phyloP scores from a whole-genome alignment of 352 stramenopile genomes.

The Phytopythium montanum region DNA sequence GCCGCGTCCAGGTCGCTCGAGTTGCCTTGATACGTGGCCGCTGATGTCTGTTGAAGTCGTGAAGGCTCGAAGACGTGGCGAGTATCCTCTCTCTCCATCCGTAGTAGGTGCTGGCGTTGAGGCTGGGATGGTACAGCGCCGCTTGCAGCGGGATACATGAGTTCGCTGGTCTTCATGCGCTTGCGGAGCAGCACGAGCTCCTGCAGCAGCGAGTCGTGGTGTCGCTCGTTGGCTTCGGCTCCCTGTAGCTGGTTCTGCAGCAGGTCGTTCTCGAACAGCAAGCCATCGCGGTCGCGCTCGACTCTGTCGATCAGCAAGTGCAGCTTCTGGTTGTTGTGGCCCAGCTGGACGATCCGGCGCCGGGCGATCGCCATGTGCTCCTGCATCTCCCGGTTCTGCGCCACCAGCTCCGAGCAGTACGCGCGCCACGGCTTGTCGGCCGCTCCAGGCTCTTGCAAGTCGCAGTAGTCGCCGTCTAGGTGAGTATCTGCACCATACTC shows the following conservation, averaged over 20 bases:
- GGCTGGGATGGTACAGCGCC: background rate
- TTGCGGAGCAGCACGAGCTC: slow-evolving; percentile 50
- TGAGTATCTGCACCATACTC: background rate
- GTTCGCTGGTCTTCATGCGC: slow-evolving; percentile 31
- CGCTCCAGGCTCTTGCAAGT: background rate
- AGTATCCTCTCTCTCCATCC: background rate
- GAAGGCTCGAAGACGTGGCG: background rate
- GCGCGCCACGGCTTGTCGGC: slow-evolving; percentile 54
- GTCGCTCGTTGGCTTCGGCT: slow-evolving; percentile 58
- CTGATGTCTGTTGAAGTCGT: background rate
- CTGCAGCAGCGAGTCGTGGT: slow-evolving; percentile 66
- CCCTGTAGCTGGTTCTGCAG: slow-evolving; percentile 71
- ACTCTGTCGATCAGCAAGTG: slow-evolving; percentile 81
- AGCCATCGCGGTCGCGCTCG: slow-evolving; percentile 74
- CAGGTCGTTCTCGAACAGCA: slow-evolving; percentile 82
- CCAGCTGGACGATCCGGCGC: slow-evolving; percentile 58
- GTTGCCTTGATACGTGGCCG: background rate
- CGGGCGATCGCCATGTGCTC: slow-evolving; percentile 65
- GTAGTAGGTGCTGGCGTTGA: background rate
- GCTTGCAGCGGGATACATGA: slow-evolving; percentile 1
- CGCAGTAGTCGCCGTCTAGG: background rate
- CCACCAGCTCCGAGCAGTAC: slow-evolving; percentile 73
- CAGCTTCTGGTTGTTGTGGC: slow-evolving; percentile 81
- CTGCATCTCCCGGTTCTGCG: slow-evolving; percentile 73
- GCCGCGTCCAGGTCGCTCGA: background rate